phyloP scores from a whole-genome alignment of 768 basidiomycete species.

The Roridomyces roridus region DNA sequence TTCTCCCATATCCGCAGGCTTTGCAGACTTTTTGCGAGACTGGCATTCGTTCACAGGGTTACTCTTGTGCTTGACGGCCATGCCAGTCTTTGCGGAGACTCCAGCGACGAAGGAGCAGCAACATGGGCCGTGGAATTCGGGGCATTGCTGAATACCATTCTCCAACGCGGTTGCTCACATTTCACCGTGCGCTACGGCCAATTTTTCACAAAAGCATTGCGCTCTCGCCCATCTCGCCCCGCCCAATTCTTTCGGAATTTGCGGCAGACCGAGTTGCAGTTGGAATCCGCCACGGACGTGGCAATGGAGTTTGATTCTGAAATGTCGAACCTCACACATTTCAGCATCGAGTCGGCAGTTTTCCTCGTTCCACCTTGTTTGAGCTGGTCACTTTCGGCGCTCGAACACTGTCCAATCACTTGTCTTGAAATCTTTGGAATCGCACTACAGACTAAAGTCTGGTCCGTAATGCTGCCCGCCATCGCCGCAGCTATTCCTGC shows the following conservation, averaged over 20 bases:
- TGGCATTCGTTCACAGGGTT: conserved; percentile 13
- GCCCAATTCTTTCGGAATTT: conserved; percentile 9
- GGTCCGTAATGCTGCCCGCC: conserved; percentile 17
- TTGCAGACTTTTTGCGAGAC: conserved; percentile 6
- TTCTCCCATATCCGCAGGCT: conserved; percentile 15
- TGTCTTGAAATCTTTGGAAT: conserved; percentile 12
- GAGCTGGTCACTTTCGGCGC: conserved; percentile 17
- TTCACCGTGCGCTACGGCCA: conserved; percentile 17
- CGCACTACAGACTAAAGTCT: conserved; percentile 13
- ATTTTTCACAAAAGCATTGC: conserved; percentile 7
- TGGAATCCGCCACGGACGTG: background rate
- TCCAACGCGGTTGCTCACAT: conserved; percentile 19
- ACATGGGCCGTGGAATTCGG: conserved; percentile 13
- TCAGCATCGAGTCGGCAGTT: conserved; percentile 16
- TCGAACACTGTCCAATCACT: conserved; percentile 16
- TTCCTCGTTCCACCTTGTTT: conserved; percentile 18
- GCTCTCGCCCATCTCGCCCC: background rate
- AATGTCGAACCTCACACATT: conserved; percentile 6
- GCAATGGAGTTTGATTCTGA: conserved; percentile 14
- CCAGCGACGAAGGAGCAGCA: background rate
- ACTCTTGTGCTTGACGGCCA: conserved; percentile 10
- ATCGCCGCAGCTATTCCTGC: conserved; percentile 13
- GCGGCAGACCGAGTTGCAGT: conserved; percentile 2
- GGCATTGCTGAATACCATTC: conserved; percentile 13
- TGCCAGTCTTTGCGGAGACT: background rate